Evolutionary conservation across 2,329 filamentous ascomycete genomes (phyloP), one percentile per base, ranked within the genome.

Genomic region (Biscogniauxia marginata): DNA sequence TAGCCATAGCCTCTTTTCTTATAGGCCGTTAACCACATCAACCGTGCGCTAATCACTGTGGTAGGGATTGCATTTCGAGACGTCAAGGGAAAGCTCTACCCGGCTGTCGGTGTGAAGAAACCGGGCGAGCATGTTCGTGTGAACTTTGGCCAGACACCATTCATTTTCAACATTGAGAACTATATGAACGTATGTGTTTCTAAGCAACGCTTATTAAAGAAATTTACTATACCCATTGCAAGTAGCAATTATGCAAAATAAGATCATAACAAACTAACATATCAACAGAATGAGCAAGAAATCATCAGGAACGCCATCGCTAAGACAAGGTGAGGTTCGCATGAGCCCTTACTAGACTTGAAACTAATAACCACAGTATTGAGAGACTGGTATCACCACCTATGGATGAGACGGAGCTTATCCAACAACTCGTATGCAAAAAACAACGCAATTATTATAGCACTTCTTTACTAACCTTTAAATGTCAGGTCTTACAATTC

Each of bases 91-190:
- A 83, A 83, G 67, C 71, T 91, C n/a, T 93, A 86, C 68, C 86
- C 86, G 19, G 77, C 80, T 0, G 75, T 89, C 21, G 85, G 86
- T n/a, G 75, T 89, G 52, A 88, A 87, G 68, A 86, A 83, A 67
- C 72, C 79, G 0, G 83, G 84, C 46, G 86, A 89, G 65, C 79
- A 84, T 62, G 70, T 89, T 56, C 74, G 78, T 57, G 83, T 79
- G 62, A 89, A 89, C 67, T 89, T 89, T 74, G 86, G 86, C 48
- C 84, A 88, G 72, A 83, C 82, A 52, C 89, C 89, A 3, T 98
- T 98, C 72, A 82, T 91, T 46, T 99, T 89, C 74, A 90, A 97
- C 71, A 98, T 99, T 64, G 91, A 97, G 72, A 83, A 84, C 57
- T 84, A 95, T 80, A 88, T 96, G 77, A 83, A 82, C 78, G 90